Percentiles rank a stretch among this genome's conserved stretches.
Conservation (phyloP, 2,329 filamentous ascomycete genomes). For the Epichloe amarillans region DNA sequence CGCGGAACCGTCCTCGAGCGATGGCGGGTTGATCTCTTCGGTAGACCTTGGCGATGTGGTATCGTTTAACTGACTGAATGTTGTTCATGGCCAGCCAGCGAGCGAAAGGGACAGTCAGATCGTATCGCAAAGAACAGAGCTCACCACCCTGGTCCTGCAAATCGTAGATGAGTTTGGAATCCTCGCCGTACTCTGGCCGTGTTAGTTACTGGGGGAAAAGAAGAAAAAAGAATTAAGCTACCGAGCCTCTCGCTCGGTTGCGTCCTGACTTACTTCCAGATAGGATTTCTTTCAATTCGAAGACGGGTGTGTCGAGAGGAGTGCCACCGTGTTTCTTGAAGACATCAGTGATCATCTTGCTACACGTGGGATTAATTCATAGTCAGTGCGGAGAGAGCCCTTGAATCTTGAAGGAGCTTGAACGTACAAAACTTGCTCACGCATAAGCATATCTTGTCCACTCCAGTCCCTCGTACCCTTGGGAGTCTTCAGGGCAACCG, state of each 20-base stretch:
- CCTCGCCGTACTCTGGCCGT: constrained; percentile 63
- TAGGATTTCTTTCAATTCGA: constrained; percentile 77
- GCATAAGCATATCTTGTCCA: constrained; percentile 64
- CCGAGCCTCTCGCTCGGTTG: not conserved
- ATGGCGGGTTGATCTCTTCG: constrained; percentile 44
- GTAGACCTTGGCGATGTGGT: constrained; percentile 84
- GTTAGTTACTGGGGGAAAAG: not conserved
- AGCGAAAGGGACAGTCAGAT: constrained; percentile 80
- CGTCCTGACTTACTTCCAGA: constrained; percentile 39
- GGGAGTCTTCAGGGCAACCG: constrained; percentile 56
- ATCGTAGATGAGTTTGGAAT: constrained; percentile 86
- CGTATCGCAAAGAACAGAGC: constrained; percentile 61
- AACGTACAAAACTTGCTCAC: constrained; percentile 57
- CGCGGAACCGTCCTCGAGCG: constrained; percentile 83
- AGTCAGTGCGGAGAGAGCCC: not conserved
- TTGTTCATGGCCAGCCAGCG: constrained; percentile 89
- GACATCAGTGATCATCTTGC: constrained; percentile 55
- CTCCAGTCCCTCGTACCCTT: constrained; percentile 87
- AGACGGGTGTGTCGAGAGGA: constrained; percentile 70
- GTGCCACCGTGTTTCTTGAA: constrained; percentile 76
- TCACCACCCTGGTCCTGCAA: constrained; percentile 78
- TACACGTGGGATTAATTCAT: not conserved
- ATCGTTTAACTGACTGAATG: constrained; percentile 77
- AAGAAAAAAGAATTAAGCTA: not conserved
- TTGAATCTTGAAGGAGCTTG: not conserved